Evolutionary conservation across 139 green algal genomes (phyloP).

Genomic region (Eudorina sp.): DNA sequence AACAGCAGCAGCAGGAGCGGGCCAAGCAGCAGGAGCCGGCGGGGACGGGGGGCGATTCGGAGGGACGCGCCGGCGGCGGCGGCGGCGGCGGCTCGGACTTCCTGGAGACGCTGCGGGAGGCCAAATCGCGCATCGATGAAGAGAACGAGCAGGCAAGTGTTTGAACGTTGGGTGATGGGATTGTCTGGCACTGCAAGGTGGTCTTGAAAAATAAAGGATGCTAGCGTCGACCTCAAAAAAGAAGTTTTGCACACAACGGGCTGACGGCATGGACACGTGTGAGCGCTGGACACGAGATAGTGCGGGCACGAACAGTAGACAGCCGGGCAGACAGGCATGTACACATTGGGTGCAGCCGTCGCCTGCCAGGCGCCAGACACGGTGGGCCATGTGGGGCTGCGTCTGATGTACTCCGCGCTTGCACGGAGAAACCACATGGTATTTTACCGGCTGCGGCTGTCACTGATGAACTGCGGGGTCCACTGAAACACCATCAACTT

Average conservation of each 20-base stretch:
- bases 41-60: background rate
- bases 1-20: background rate
- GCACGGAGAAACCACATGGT: background rate
- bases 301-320: background rate
- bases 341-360: no score
- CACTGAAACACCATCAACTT: background rate
- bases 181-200: background rate
- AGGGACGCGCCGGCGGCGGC: background rate
- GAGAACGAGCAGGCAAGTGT: conserved; percentile 4
- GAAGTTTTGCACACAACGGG: no score
- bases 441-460: background rate
- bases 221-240: background rate
- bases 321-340: background rate
- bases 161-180: background rate
- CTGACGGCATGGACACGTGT: no score
- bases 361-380: no score
- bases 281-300: background rate
- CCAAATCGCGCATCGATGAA: background rate
- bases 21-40: background rate
- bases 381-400: background rate
- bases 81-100: background rate
- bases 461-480: no score
- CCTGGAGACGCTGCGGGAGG: conserved; percentile 1
- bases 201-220: background rate
- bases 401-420: background rate